phyloP scores from a whole-genome alignment of 1,284 basidiomycete species.

The Mycosarcoma mackinlayi region DNA sequence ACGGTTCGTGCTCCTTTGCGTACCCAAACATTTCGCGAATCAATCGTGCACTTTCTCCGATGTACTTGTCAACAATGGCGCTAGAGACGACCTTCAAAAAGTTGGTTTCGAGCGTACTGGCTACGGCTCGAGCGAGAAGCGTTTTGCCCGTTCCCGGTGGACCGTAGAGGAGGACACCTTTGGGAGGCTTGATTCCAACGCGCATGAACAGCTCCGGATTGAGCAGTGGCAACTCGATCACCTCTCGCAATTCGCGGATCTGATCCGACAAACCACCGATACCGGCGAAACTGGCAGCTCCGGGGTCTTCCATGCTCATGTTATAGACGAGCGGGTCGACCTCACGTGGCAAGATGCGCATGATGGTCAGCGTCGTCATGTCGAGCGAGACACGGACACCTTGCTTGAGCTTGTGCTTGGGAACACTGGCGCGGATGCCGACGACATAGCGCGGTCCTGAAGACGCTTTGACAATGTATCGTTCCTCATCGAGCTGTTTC shows the following conservation, averaged over 20 bases:
- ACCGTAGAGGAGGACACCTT: slow-evolving; percentile 91
- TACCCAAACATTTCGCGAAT: slow-evolving; percentile 99
- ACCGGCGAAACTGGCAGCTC: slow-evolving; percentile 92
- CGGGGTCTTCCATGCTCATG: slow-evolving; percentile 98
- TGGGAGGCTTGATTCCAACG: slow-evolving; percentile 95
- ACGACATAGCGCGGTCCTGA: slow-evolving; percentile 98
- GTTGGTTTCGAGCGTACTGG: slow-evolving; percentile 93
- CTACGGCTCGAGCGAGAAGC: slow-evolving; percentile 91
- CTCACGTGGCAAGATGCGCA: slow-evolving; percentile 93
- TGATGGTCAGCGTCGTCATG: slow-evolving; percentile 99
- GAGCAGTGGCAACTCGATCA: slow-evolving; percentile 94
- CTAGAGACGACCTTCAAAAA: slow-evolving; percentile 98
- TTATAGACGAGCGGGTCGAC: slow-evolving; percentile 99
- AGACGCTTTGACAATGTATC: slow-evolving; percentile 99
- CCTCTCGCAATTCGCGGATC: slow-evolving; percentile 94
- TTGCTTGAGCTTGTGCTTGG: slow-evolving; percentile 90
- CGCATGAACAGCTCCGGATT: slow-evolving; percentile 95
- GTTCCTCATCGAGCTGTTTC: slow-evolving; percentile 97
- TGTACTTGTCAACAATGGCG: slow-evolving; percentile 99
- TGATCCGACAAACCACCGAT: slow-evolving; percentile 97
- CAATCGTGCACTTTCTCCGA: slow-evolving; percentile 94
- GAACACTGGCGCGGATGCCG: slow-evolving; percentile 92
- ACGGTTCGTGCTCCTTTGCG: slow-evolving; percentile 92
- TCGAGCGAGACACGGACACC: slow-evolving; percentile 96
- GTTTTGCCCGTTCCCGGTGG: slow-evolving; percentile 97